Base-by-base conservation (phyloP, 257 asterid species). In the Nicotiana benthamiana region DNA sequence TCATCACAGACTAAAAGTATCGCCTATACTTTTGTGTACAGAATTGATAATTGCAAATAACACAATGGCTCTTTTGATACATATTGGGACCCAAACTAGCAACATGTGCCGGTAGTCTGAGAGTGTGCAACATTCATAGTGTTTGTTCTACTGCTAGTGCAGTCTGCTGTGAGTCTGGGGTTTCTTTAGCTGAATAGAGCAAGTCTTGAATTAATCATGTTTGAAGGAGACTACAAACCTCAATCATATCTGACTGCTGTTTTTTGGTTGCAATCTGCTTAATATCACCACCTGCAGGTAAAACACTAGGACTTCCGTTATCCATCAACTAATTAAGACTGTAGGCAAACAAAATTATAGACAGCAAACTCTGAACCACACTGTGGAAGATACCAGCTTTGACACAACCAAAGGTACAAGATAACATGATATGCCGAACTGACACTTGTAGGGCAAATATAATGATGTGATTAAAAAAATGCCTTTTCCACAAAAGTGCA, bases 241-340 rank as follows among this genome's bases (percentile, higher is more conserved):
- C 90, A 88, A 92, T 90, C 88, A 93, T 85, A 86, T 89, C 97
- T 66, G 88, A 82, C 80, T 30, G 86, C 81, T 87, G 91, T 65
- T 88, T 90, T 85, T 87, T 93, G 77, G 87, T 83, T 36, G 95
- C 12, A 82, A 93, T 92, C 89, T 85, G 88, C 95, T 91, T 93
- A 89, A 92, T 72, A 72, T 92, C 97, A 84, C 94, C 96, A 89
- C 98, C 97, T 90, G 92, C 97, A 90, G 84, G 87, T 82, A 90
- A 86, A 92, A 87, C 78, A 72, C 60, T 72, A 86, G 79, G 81
- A 83, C 79, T 82, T 87, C 80, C 74, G 77, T 79, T 85, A 84
- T 81, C 79, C 86, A 84, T 52, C 60, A 46, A 72, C 40, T 46
- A 46, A 72, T 72, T 34, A 46, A 48, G 40, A 46, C 22, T 0